Percentiles rank a stretch among this genome's conserved stretches.
phyloP scores from a whole-genome alignment of 2,329 filamentous ascomycete species.

The Tolypocladium tropicale region DNA sequence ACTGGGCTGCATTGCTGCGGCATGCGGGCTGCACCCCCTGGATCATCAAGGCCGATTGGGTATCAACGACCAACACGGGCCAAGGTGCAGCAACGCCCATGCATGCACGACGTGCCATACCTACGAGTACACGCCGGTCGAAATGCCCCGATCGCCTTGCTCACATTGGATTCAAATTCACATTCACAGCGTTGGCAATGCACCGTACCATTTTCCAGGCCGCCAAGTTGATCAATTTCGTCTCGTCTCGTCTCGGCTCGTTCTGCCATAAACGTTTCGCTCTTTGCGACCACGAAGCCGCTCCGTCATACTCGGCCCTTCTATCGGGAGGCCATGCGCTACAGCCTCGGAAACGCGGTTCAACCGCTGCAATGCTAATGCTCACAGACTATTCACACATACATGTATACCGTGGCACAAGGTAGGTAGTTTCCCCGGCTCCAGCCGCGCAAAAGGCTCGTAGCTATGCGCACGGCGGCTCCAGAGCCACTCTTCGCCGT shows the following conservation, averaged over 20 bases:
- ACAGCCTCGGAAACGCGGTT: not conserved
- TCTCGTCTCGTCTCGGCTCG: not conserved
- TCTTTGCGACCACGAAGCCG: not conserved
- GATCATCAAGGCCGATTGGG: not conserved
- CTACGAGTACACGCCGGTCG: too few species aligned
- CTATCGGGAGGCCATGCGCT: not conserved
- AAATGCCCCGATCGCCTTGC: too few species aligned
- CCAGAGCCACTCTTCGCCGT: not conserved
- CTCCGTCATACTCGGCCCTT: not conserved
- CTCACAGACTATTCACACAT: constrained; percentile 2
- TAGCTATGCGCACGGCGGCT: not conserved
- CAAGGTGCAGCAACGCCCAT: too few species aligned
- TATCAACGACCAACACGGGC: not conserved
- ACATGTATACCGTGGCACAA: not conserved
- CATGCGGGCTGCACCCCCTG: not conserved
- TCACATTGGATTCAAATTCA: too few species aligned
- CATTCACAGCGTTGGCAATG: not conserved
- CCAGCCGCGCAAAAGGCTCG: not conserved
- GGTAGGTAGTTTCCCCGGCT: not conserved
- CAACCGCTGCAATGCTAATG: not conserved
- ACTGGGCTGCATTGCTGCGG: not conserved
- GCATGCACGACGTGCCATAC: too few species aligned
- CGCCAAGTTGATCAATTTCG: constrained; percentile 3
- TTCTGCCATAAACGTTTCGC: not conserved
- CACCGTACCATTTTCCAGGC: not conserved